phyloP scores from a whole-genome alignment of 352 stramenopile genomes.

The Phytophthora macrochlamydospora region DNA sequence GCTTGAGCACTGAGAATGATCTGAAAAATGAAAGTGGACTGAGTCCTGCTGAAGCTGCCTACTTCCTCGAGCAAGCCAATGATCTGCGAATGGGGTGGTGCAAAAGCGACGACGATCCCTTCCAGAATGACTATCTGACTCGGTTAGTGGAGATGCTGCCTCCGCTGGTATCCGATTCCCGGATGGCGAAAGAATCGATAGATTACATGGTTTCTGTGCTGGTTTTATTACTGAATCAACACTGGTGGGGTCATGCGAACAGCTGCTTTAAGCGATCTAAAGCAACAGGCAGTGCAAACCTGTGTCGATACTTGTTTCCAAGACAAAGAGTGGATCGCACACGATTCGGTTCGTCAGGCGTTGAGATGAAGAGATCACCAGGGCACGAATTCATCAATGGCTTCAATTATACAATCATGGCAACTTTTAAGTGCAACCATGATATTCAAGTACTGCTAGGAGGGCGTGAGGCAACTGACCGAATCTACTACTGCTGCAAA shows the following conservation, averaged over 20 bases:
- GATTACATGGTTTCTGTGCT: slow-evolving; percentile 8
- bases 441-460: slow-evolving; percentile 4
- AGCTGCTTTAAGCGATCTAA: slow-evolving; percentile 9
- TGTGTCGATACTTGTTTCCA: slow-evolving; percentile 7
- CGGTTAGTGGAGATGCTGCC: neutral
- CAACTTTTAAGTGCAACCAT: slow-evolving; percentile 1
- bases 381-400: neutral
- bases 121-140: slow-evolving; percentile 23
- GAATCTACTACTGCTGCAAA: slow-evolving; percentile 6
- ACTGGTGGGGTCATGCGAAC: slow-evolving; percentile 12
- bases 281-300: neutral
- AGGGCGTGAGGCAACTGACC: neutral
- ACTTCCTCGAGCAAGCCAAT: neutral
- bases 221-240: slow-evolving; percentile 4
- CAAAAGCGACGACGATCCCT: slow-evolving; percentile 25
- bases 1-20: neutral
- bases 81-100: slow-evolving; percentile 1
- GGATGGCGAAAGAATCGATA: slow-evolving; percentile 6
- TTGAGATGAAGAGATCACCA: neutral
- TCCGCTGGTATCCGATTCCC: slow-evolving; percentile 20
- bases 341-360: neutral
- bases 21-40: neutral
- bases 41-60: neutral
- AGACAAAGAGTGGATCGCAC: neutral
- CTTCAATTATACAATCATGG: neutral